These are phyloP conservation scores for Mesembryanthemum crystallinum DNA, from an alignment of 148 eudicot genomes.

Conservation along the genomic window DNA sequence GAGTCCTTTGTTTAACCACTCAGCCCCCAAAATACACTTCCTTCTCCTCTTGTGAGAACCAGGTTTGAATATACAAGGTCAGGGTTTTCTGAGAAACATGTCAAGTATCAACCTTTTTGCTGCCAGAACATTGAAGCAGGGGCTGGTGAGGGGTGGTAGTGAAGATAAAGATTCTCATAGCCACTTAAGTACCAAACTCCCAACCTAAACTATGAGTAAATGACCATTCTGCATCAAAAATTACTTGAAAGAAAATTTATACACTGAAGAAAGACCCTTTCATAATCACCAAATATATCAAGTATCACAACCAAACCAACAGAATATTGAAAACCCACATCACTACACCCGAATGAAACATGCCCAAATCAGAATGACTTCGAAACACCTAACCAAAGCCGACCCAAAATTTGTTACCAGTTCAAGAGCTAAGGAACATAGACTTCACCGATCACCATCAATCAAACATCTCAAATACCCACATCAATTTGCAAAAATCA, in stretches of 20 bases:
- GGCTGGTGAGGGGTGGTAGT: neutral
- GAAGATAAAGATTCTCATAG: neutral
- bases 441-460: neutral
- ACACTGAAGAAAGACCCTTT: neutral
- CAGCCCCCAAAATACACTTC: neutral
- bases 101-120: neutral
- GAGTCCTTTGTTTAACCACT: neutral
- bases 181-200: neutral
- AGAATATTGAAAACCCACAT: neutral
- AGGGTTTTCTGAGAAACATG: neutral
- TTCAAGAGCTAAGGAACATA: neutral
- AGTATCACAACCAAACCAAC: neutral
- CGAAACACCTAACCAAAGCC: neutral
- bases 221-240: neutral
- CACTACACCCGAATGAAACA: neutral
- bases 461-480: neutral
- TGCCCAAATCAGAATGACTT: neutral
- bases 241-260: neutral
- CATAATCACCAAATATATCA: neutral
- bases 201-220: neutral
- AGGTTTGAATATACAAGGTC: neutral
- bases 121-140: neutral
- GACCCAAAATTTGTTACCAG: neutral
- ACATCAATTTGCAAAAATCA: conserved; percentile 3
- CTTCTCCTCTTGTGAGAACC: neutral